Conservation (phyloP, 805 yeast species). For the Kazachstania kunashirensis region DNA sequence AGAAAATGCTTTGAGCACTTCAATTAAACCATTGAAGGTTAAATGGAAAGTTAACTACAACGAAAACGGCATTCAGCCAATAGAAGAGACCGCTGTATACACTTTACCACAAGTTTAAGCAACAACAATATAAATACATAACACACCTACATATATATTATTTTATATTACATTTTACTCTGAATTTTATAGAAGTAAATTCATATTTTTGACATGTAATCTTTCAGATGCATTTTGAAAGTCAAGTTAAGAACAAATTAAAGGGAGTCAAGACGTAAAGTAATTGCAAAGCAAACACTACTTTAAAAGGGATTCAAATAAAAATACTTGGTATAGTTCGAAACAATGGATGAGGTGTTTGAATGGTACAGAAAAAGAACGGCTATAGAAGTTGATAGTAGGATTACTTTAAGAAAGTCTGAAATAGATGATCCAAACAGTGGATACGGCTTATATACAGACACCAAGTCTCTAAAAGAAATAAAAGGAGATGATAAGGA, state of each 20-base stretch:
- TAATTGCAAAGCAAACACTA: too few species aligned
- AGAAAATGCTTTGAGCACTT: constrained; percentile 27
- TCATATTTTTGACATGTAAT: too few species aligned
- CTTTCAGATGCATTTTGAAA: too few species aligned
- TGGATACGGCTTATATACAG: constrained; percentile 18
- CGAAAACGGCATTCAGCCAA: constrained; percentile 34
- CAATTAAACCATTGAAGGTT: constrained; percentile 40
- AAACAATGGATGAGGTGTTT: background rate
- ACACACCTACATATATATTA: too few species aligned
- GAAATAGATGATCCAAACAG: constrained; percentile 26
- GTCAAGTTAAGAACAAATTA: too few species aligned
- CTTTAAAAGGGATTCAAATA: background rate
- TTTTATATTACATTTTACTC: too few species aligned
- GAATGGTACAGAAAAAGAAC: background rate
- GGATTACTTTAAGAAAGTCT: background rate
- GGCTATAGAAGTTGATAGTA: background rate
- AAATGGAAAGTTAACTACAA: constrained; percentile 62
- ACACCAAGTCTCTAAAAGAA: background rate
- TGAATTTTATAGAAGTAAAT: too few species aligned
- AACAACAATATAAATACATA: too few species aligned
- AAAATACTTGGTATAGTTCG: background rate
- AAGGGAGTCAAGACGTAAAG: too few species aligned
- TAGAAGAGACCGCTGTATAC: constrained; percentile 48
- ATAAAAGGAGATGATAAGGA: too few species aligned
- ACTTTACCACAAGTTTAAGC: constrained; percentile 22